A percentile compares a stretch with the other conserved stretches of the same genome.
phyloP scores from a whole-genome alignment of 2,329 filamentous ascomycete species.

The Paraphaeosphaeria minitans region DNA sequence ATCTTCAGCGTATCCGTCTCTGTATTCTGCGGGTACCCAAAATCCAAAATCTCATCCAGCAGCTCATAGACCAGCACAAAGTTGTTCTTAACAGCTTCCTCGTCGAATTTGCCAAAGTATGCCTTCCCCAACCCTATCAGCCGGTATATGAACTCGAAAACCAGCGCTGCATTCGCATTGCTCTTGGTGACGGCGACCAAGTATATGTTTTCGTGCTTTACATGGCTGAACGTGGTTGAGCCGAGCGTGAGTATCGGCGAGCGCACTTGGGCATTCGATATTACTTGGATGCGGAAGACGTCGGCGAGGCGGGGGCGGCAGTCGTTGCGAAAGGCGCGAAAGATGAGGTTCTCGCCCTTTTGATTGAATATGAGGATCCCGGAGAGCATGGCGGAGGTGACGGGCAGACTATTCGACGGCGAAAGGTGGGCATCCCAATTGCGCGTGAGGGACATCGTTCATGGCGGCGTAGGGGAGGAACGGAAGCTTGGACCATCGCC shows the following conservation, averaged over 20 bases:
- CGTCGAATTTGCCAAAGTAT: slow-evolving; percentile 99
- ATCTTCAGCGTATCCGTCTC: slow-evolving; percentile 99
- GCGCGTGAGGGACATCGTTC: background rate
- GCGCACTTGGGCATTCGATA: slow-evolving; percentile 95
- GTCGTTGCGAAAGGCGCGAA: slow-evolving; percentile 97
- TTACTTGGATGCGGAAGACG: slow-evolving; percentile 99
- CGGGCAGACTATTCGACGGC: background rate
- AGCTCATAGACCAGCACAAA: slow-evolving; percentile 98
- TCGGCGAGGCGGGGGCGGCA: slow-evolving; percentile 96
- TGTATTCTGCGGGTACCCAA: slow-evolving; percentile 98
- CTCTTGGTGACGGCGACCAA: slow-evolving; percentile 97
- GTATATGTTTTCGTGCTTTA: slow-evolving; percentile 99
- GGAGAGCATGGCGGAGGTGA: slow-evolving; percentile 73
- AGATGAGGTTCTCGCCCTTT: slow-evolving; percentile 99
- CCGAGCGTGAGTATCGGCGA: slow-evolving; percentile 97
- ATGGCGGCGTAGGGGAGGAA: slow-evolving; percentile 3
- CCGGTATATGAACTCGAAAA: slow-evolving; percentile 97
- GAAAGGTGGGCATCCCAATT: background rate
- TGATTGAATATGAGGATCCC: slow-evolving; percentile 99
- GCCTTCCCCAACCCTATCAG: slow-evolving; percentile 87
- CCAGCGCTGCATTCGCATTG: slow-evolving; percentile 96
- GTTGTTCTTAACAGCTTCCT: slow-evolving; percentile 99
- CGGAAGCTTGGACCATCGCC: slow-evolving; percentile 8
- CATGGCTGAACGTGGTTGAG: slow-evolving; percentile 98
- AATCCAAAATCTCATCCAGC: slow-evolving; percentile 96